Base-by-base conservation (phyloP, 208 protist genomes). In the Acanthamoeba culbertsoni region DNA sequence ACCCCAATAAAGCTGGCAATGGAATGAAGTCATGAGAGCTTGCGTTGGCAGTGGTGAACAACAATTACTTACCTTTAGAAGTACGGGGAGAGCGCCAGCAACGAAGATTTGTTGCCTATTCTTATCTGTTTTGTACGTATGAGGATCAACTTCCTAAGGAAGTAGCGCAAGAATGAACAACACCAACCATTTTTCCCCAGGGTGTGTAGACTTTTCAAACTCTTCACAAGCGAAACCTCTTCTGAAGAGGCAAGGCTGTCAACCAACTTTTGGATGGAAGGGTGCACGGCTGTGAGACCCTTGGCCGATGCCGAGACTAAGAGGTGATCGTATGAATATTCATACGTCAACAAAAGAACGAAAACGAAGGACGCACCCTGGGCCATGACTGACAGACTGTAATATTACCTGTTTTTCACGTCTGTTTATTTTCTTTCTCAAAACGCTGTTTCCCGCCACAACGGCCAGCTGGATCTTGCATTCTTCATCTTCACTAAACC, bases 201-300 rank as follows among this genome's bases (percentile, higher is more conserved):
- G 43, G 73, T 84, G 73, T 55, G 23, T 23, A 84, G 73, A 31
- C 73, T 84, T 43, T 84, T 84, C 2, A 84, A 43, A n/a, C 37
- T 84, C 26, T 84, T 84, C 2, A 84, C 28, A 0, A 84, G 42
- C 42, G 73, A 37, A 4, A 43, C 73, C 4, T 84, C 73, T 37
- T 84, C 73, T 16, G 73, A 10, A 3, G 73, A 40, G 5, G 43
- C 37, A 23, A 84, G 73, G 7, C 73, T 55, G 45, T 84, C 73
- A 20, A 84, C 73, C 3, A 84, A 43, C 26, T 84, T 84, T 84
- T 84, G 73, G 20, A 84, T 84, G 12, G 73, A 84, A 10, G 73
- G 73, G 31, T 84, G 73, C 12, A 84, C 73, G 4, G 45, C 73
- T 8, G 73, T 37, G 43, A 84, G 73, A 5, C 73, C 73, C 35